Conservation (phyloP, 257 asterid species). For the Solanum ahanhuiri region DNA sequence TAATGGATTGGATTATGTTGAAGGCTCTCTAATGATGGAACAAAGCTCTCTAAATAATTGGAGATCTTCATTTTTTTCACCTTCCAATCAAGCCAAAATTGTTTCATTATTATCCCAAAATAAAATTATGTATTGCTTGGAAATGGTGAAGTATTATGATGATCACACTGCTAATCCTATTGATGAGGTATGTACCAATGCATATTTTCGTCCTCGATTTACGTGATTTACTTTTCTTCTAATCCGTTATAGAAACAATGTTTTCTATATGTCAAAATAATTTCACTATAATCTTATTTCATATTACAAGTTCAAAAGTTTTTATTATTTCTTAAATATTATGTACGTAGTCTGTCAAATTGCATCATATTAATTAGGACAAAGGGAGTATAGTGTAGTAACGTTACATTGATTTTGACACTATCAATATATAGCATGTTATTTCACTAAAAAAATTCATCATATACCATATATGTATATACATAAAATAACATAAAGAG, state of each 20-base stretch:
- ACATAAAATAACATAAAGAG: too few species aligned
- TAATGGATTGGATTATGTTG: constrained; percentile 24
- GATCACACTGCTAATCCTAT: constrained; percentile 11
- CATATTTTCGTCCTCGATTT: neutral
- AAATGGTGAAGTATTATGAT: constrained; percentile 33
- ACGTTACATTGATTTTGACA: neutral
- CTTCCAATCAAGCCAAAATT: constrained; percentile 20
- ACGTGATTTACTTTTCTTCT: neutral
- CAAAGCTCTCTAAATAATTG: constrained; percentile 17
- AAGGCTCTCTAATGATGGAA: constrained; percentile 29
- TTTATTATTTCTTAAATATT: too few species aligned
- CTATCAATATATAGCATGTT: neutral
- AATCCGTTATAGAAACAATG: rapidly evolving
- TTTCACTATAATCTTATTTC: neutral
- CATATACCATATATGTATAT: too few species aligned
- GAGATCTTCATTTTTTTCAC: constrained; percentile 30
- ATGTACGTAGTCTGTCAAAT: too few species aligned
- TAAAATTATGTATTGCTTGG: constrained; percentile 36
- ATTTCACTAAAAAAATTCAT: too few species aligned
- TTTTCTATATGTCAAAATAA: too few species aligned
- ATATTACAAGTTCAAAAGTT: too few species aligned
- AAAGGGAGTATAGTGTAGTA: neutral
- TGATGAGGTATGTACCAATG: constrained; percentile 19
- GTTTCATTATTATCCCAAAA: constrained; percentile 15
- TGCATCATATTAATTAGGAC: neutral